Percentiles rank a stretch among this genome's conserved stretches.
phyloP scores from a whole-genome alignment of 2,329 filamentous ascomycete genomes.

The Stachybotrys echinatus region DNA sequence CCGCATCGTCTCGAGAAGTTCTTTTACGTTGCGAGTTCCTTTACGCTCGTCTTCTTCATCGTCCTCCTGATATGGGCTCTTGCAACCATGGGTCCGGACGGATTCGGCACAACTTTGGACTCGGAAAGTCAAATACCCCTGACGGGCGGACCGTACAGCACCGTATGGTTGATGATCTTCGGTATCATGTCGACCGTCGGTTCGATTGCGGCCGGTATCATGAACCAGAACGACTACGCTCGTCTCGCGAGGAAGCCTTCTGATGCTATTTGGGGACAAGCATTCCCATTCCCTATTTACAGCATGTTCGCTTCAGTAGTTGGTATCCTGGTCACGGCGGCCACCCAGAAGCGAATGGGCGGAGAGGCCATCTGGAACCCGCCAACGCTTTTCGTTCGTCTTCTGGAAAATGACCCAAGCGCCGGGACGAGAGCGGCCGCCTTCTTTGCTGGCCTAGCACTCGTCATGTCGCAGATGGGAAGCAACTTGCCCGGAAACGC shows the following conservation, averaged over 20 bases:
- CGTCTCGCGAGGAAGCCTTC: slow-evolving; percentile 24
- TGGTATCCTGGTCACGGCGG: slow-evolving; percentile 34
- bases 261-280: slow-evolving; percentile 29
- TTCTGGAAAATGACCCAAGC: slow-evolving; percentile 22
- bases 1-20: slow-evolving; percentile 37
- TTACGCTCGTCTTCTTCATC: slow-evolving; percentile 34
- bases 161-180: slow-evolving; percentile 30
- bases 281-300: slow-evolving; percentile 28
- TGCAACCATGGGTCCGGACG: slow-evolving; percentile 33
- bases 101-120: slow-evolving; percentile 29
- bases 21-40: slow-evolving; percentile 32
- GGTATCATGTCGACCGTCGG: slow-evolving; percentile 30
- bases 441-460: slow-evolving; percentile 31
- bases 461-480: slow-evolving; percentile 30
- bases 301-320: slow-evolving; percentile 28
- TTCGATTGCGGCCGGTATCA: slow-evolving; percentile 30
- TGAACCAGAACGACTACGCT: slow-evolving; percentile 33
- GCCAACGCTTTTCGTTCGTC: slow-evolving; percentile 24
- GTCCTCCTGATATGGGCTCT: slow-evolving; percentile 38
- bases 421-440: slow-evolving; percentile 27
- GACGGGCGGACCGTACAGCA: slow-evolving; percentile 21
- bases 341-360: slow-evolving; percentile 26
- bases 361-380: slow-evolving; percentile 33
- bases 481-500: slow-evolving; percentile 32
- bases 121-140: slow-evolving; percentile 13